phyloP scores from a whole-genome alignment of 257 asterid genomes.

The Solanum bulbocastanum region DNA sequence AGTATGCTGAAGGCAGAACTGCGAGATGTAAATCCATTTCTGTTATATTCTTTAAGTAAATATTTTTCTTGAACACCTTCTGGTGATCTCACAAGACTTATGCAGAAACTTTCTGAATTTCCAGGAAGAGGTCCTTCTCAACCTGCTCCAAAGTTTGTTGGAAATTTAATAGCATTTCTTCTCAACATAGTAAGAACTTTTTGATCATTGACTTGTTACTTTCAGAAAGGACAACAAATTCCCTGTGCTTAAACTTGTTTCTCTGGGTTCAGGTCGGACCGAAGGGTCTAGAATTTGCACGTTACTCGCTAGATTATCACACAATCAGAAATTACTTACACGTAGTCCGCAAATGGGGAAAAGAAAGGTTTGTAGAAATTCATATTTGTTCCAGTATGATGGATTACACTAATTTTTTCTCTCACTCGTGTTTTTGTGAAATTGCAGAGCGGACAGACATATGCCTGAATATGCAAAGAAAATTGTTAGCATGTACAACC shows the following conservation, averaged over 20 bases:
- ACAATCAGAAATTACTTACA: slow-evolving; percentile 84
- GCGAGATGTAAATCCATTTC: background rate
- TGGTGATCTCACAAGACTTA: background rate
- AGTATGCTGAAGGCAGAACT: background rate
- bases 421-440: background rate
- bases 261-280: slow-evolving; percentile 64
- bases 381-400: background rate
- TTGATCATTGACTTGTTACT: background rate
- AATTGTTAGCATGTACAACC: slow-evolving; percentile 72
- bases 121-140: slow-evolving; percentile 87
- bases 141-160: slow-evolving; percentile 76
- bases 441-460: slow-evolving; percentile 83
- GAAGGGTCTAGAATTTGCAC: slow-evolving; percentile 94
- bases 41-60: background rate
- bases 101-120: background rate
- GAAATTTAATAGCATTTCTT: slow-evolving; percentile 70
- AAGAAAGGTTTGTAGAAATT: slow-evolving; percentile 41
- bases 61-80: background rate
- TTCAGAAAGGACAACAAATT: background rate
- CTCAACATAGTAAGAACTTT: slow-evolving; percentile 56
- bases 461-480: slow-evolving; percentile 81
- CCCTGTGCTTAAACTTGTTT: background rate
- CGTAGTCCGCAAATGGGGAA: slow-evolving; percentile 85
- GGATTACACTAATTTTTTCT: background rate
- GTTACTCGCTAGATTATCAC: slow-evolving; percentile 92